phyloP scores from a whole-genome alignment of 192 early-diverging fungal species.

The Coemansia sp. region DNA sequence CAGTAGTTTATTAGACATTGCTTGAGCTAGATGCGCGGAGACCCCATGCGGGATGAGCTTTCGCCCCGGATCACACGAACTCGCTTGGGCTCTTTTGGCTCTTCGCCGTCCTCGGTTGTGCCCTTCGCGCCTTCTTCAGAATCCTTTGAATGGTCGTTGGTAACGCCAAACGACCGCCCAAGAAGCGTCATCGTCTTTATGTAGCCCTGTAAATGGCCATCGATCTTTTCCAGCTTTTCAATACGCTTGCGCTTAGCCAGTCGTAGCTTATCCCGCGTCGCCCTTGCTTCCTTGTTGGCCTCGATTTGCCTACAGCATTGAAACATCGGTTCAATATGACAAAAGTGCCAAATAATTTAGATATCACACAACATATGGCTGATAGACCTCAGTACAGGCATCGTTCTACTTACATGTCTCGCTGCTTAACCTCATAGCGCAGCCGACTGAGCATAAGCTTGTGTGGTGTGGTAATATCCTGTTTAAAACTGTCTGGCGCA shows the following conservation, averaged over 20 bases:
- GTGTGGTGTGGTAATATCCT: constrained; percentile 36
- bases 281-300: constrained; percentile 17
- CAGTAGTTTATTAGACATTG: neutral
- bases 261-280: constrained; percentile 40
- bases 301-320: constrained; percentile 28
- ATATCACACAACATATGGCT: neutral
- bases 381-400: neutral
- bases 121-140: constrained; percentile 17
- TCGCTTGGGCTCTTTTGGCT: constrained; percentile 22
- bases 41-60: constrained; percentile 30
- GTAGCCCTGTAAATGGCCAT: constrained; percentile 36
- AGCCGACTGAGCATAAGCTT: constrained; percentile 54
- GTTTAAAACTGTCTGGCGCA: constrained; percentile 37
- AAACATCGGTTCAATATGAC: neutral
- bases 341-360: neutral
- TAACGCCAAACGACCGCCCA: constrained; percentile 23
- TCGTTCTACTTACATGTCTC: constrained; percentile 21
- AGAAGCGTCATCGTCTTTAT: constrained; percentile 38
- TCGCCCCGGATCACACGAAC: constrained; percentile 31
- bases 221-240: constrained; percentile 50
- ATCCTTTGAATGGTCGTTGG: constrained; percentile 11
- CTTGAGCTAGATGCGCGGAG: constrained; percentile 29
- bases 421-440: constrained; percentile 50
- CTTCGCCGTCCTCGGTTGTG: constrained; percentile 19
- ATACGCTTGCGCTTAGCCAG: constrained; percentile 39